Percentiles rank a stretch among this genome's conserved stretches.
These are phyloP conservation scores for Tetrahymena elliotti DNA, from an alignment of 73 alveolate genomes.

Conservation along the genomic window DNA sequence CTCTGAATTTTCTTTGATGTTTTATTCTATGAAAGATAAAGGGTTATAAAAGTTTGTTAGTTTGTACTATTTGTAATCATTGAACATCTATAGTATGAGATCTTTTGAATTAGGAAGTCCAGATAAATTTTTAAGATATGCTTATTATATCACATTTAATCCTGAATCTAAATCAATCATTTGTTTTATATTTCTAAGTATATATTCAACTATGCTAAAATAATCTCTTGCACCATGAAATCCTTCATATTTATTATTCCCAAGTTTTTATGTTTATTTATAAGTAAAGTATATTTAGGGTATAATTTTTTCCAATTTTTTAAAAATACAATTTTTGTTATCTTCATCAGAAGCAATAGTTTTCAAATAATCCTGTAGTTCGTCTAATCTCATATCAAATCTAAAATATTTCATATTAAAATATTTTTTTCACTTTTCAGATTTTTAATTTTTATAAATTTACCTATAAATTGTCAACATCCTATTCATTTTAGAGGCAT, in stretches of 20 bases:
- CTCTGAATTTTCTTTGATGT: slow-evolving; percentile 31
- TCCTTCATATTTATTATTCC: not conserved
- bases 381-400: not conserved
- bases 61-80: not conserved
- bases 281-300: not conserved
- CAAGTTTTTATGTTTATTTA: not conserved
- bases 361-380: not conserved
- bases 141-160: not conserved
- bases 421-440: no score
- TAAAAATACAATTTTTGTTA: not conserved
- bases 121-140: not conserved
- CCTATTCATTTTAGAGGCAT: slow-evolving; percentile 63
- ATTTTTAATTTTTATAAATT: not conserved
- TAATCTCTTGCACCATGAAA: slow-evolving; percentile 77
- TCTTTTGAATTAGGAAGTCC: not conserved
- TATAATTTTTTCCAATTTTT: not conserved
- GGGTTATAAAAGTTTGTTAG: not conserved
- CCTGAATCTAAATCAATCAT: not conserved
- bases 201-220: slow-evolving; percentile 21
- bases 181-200: not conserved
- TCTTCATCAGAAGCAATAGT: no score
- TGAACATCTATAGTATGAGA: not conserved
- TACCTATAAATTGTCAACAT: slow-evolving; percentile 15
- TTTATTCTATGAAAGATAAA: not conserved
- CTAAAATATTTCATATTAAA: not conserved